Evolutionary conservation across 2,329 filamentous ascomycete genomes (phyloP), one percentile per base, ranked within the genome.

Genomic region (Xylariales sp.): DNA sequence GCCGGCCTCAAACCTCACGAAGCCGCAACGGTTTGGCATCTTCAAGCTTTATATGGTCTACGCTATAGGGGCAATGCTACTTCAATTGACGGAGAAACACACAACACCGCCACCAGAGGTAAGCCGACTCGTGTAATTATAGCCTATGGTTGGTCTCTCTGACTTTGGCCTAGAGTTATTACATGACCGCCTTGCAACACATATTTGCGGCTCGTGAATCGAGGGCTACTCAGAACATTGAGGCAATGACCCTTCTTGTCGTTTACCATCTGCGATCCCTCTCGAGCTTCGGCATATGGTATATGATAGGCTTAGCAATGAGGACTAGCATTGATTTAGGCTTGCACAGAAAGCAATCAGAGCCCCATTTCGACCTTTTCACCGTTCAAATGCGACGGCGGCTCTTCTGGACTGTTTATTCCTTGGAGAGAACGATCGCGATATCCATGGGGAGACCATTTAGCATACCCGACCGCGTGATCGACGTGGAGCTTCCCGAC

Each of bases 251-350:
- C 0, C 58, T 76, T 11, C 54, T 73, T 3, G 69, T 74, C 3
- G 55, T 75, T 3, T 75, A 74, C 46, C 71, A 75, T 49, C 58
- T 76, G 3, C 64, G 72, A 6, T 72, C 68, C 1, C 64, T 68
- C 8, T 71, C 70, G 1, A 70, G 69, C 22, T 68, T 70, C 43
- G 71, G 70, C 7, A 62, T 75, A 36, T 76, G 71, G 71, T 74
- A 74, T 49, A 71, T 75, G 64, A 70, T 74, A 31, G 71, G 72
- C 10, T 60, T 75, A 14, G 71, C 71, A 2, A 74, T 75, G 68
- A 65, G 71, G 29, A 74, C 69, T 6, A 69, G 68, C 40, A 71
- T 75, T 36, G 72, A 74, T 43, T 59, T 76, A 3, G 72, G 71
- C 4, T 58, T 75, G 20, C 72, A 76, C 45, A 61, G 69, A 33